phyloP scores from a whole-genome alignment of 2,329 filamentous ascomycete species.

The Periconia macrospinosa region DNA sequence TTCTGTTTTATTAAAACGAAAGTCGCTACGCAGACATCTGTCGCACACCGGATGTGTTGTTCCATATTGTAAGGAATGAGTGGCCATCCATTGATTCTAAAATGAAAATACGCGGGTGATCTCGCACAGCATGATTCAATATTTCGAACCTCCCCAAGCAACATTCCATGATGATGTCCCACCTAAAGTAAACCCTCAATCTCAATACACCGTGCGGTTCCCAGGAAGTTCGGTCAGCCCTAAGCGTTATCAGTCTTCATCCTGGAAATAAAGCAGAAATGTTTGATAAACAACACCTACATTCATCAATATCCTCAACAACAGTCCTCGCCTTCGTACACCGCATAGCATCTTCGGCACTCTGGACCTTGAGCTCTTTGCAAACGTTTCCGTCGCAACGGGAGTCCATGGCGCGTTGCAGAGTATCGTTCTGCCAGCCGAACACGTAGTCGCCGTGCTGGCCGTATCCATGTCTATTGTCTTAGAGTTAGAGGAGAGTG shows the following conservation, averaged over 20 bases:
- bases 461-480: slow-evolving; percentile 12
- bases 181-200: too few species aligned
- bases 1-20: too few species aligned
- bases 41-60: too few species aligned
- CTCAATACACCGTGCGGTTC: neutral
- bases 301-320: slow-evolving; percentile 29
- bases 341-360: slow-evolving; percentile 1
- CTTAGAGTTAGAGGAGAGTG: too few species aligned
- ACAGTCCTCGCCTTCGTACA: slow-evolving; percentile 5
- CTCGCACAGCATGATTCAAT: too few species aligned
- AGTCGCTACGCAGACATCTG: too few species aligned
- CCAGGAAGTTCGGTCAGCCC: slow-evolving; percentile 7
- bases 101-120: too few species aligned
- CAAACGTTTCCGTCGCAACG: slow-evolving; percentile 27
- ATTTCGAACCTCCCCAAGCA: too few species aligned
- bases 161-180: too few species aligned
- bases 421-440: slow-evolving; percentile 33
- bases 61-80: too few species aligned
- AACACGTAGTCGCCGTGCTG: slow-evolving; percentile 36
- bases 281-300: slow-evolving; percentile 14
- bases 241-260: neutral
- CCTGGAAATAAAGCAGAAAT: too few species aligned
- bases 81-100: too few species aligned
- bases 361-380: slow-evolving; percentile 20
- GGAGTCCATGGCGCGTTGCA: slow-evolving; percentile 30